Evolutionary conservation across 169 alveolate species (phyloP), one percentile per base, ranked within the genome.

Genomic region (Eimeria brunetti): DNA sequence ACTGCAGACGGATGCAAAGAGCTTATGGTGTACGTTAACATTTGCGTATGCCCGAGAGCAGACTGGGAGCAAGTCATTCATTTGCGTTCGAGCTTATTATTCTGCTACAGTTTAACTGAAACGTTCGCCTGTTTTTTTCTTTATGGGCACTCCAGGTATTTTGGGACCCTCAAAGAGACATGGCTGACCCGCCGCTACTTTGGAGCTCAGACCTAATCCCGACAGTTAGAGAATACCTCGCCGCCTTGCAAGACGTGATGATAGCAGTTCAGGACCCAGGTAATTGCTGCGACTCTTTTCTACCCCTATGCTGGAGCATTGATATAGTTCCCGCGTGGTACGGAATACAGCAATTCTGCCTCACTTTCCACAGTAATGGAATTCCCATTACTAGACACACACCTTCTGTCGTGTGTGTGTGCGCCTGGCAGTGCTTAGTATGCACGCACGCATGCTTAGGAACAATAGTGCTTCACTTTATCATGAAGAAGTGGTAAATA

Each of bases 241-340:
- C 81, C 11, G 96, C 90, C 38, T 73, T 95, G 75, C 92, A 81
- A n/a, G 96, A 88, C 64, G 93, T 95, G 88, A 95, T 95, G 96
- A 78, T 53, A 2, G 96, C 96, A 16, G 96, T 89, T 14, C 96
- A 95, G 71, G 80, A 81, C 41, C 96, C 96, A 38, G 96, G 96
- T 94, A 60, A 38, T 67, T 27, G 60, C 80, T 36, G 86, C 51
- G n/a, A 18, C 51, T 27, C 51, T 33, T 36, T 64, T 7, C 76
- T 11, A 64, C 30, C 51, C 9, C 33, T 36, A 36, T 16, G n/a
- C 51, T 2, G 9, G 80, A 46, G n/a, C 16, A 69, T 30, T 36
- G 14, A 7, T 36, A 11, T 3, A 33, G 51, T 51, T 33, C 51
- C 36, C 1, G 16, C 80, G 33, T 16, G 22, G 44, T 30, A 14